phyloP scores from a whole-genome alignment of 495 filamentous ascomycete genomes.

The Talaromyces stipitatus region DNA sequence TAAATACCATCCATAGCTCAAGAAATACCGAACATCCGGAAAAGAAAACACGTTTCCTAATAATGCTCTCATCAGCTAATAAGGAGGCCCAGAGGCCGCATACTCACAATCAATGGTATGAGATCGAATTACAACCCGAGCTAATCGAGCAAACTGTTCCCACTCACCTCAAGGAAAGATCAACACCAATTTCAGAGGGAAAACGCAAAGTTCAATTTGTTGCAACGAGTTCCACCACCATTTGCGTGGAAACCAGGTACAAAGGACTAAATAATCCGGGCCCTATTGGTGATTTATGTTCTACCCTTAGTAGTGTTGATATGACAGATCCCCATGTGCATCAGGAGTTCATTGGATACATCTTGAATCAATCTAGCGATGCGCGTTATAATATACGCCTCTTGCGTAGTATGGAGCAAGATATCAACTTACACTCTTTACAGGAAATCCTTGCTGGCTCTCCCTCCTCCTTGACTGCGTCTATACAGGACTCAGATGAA shows the following conservation, averaged over 20 bases:
- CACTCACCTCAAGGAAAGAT: background rate
- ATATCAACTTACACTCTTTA: background rate
- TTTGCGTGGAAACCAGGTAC: background rate
- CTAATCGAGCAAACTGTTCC: background rate
- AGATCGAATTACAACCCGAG: background rate
- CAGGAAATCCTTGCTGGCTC: background rate
- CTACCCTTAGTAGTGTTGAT: background rate
- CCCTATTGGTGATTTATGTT: background rate
- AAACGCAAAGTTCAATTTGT: background rate
- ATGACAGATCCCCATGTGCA: no score
- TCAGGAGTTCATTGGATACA: background rate
- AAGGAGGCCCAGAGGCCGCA: background rate
- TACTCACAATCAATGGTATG: background rate
- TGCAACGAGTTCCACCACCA: background rate
- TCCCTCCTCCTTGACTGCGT: background rate
- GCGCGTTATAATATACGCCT: background rate
- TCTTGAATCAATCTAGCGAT: background rate
- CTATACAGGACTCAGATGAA: background rate
- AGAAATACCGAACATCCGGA: background rate
- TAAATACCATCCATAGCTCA: background rate
- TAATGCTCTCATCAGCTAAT: background rate
- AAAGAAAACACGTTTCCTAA: background rate
- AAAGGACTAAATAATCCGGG: background rate
- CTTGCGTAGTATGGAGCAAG: background rate
- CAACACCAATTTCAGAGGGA: background rate